Conservation (phyloP, 768 basidiomycete species). For the Hericium erinaceus region DNA sequence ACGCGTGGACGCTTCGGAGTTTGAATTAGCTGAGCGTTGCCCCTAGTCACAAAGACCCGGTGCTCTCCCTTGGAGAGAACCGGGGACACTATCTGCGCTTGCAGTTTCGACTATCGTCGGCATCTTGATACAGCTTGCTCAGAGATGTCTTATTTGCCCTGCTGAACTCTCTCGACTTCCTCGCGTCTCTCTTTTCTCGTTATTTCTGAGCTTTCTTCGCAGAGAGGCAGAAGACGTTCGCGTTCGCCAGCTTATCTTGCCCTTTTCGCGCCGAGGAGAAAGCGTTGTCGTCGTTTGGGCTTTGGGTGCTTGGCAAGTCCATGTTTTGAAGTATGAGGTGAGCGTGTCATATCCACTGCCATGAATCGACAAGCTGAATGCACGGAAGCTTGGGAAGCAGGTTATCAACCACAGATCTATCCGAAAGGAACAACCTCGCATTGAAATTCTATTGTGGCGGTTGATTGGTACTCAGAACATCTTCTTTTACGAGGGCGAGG, state of each 20-base stretch:
- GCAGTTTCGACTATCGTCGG: too few relatives aligned
- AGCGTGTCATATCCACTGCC: neutral
- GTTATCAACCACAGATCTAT: neutral
- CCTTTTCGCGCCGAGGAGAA: neutral
- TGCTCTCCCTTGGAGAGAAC: too few relatives aligned
- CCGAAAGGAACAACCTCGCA: neutral
- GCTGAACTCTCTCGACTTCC: neutral
- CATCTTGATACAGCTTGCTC: neutral
- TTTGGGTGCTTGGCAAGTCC: slow-evolving; percentile 32
- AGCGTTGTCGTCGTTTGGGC: slow-evolving; percentile 30
- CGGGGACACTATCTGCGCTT: too few relatives aligned
- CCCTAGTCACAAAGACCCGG: too few relatives aligned
- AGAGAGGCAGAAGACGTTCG: neutral
- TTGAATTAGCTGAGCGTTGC: too few relatives aligned
- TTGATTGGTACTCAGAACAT: slow-evolving; percentile 21
- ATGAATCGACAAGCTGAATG: neutral
- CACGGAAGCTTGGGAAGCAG: neutral
- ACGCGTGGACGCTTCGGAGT: too few relatives aligned
- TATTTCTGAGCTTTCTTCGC: neutral
- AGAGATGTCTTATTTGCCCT: neutral
- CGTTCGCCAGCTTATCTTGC: neutral
- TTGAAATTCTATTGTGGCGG: neutral
- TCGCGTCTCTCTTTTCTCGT: neutral
- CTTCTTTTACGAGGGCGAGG: slow-evolving; percentile 29
- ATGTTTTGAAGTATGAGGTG: slow-evolving; percentile 29